These are phyloP conservation scores for Moricandia arvensis DNA, from an alignment of 345 rosid genomes.

Conservation along the genomic window DNA sequence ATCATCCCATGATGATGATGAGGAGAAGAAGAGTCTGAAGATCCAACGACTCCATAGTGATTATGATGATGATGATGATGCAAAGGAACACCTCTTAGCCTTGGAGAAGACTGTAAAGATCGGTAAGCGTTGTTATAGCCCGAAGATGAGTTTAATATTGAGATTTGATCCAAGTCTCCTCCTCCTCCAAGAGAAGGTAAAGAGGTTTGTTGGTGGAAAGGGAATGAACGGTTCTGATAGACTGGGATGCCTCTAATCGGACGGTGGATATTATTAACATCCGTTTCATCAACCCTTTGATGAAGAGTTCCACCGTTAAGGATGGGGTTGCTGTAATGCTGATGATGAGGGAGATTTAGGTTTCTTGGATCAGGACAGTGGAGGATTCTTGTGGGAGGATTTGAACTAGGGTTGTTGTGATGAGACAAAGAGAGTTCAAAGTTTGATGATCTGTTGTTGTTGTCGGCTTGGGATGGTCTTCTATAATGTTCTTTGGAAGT, in stretches of 20 bases:
- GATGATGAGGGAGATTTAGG: slow-evolving; percentile 26
- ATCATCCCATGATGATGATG: slow-evolving; percentile 47
- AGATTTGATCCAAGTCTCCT: slow-evolving; percentile 52
- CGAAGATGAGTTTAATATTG: slow-evolving; percentile 46
- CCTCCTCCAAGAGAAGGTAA: slow-evolving; percentile 45
- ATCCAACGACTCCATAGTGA: slow-evolving; percentile 54
- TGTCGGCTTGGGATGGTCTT: slow-evolving; percentile 27
- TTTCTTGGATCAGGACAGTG: slow-evolving; percentile 36
- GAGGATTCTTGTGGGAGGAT: slow-evolving; percentile 29
- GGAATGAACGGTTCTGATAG: slow-evolving; percentile 69
- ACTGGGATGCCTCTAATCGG: slow-evolving; percentile 85
- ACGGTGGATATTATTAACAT: slow-evolving; percentile 42
- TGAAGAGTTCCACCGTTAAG: slow-evolving; percentile 23
- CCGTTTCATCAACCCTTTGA: slow-evolving; percentile 30
- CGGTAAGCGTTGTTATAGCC: slow-evolving; percentile 37
- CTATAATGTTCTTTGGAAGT: slow-evolving; percentile 24
- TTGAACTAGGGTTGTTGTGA: slow-evolving; percentile 15
- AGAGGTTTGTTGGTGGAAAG: slow-evolving; percentile 54
- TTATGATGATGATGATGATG: slow-evolving; percentile 40
- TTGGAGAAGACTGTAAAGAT: slow-evolving; percentile 38
- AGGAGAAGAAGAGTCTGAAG: slow-evolving; percentile 44
- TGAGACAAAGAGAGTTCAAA: slow-evolving; percentile 39
- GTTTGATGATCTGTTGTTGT: slow-evolving; percentile 32
- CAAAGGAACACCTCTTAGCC: slow-evolving; percentile 49
- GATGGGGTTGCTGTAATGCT: slow-evolving; percentile 34